Base-by-base conservation (phyloP, 108 stramenopile genomes). In the Cyclotella atomus region DNA sequence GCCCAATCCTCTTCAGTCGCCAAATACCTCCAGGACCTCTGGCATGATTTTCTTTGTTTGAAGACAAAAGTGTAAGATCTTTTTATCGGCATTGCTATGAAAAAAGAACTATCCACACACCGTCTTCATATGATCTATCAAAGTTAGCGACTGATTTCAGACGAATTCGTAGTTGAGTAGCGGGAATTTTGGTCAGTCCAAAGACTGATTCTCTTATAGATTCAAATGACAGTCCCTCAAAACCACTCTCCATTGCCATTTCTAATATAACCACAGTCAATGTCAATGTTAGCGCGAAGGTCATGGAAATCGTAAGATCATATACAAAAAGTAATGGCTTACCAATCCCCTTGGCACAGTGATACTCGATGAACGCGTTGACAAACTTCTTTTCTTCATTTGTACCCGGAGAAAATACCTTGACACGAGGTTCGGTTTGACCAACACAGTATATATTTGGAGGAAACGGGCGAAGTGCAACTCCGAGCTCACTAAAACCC, bases 361-460 rank as follows among this genome's bases (percentile, higher is more conserved):
- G 91, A 60, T 88, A 96, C 10, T 87, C 81, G 9, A 90, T 61
- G 60, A 91, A 90, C 3, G 89, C 89, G 34, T 87, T 82, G 19
- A 79, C 77, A 74, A 96, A 96, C 33, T 89, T 88, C 85, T 89
- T 92, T 56, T 91, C 90, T 9, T 89, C 92, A 36, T 88, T 89
- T 14, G 91, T 81, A 27, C 87, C 83, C 3, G 95, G 92, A 27
- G 88, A 83, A 72, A 83, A 88, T n/a, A 94, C 92, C 28, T 89
- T 83, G 14, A 87, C 79, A 7, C 56, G 84, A 5, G 95, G 92
- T 66, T 94, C 92, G 0, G 83, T 89, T 65, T 96, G 95, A 5
- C 93, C 95, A 16, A 94, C 93, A 14, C 83, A 86, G 65, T 68
- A 94, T 12, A 92, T 59, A 65, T 84, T 88, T 14, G 79, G 62